Evolutionary conservation across 768 basidiomycete genomes (phyloP), one percentile per base, ranked within the genome.

Genomic region (Tricholomella constricta): DNA sequence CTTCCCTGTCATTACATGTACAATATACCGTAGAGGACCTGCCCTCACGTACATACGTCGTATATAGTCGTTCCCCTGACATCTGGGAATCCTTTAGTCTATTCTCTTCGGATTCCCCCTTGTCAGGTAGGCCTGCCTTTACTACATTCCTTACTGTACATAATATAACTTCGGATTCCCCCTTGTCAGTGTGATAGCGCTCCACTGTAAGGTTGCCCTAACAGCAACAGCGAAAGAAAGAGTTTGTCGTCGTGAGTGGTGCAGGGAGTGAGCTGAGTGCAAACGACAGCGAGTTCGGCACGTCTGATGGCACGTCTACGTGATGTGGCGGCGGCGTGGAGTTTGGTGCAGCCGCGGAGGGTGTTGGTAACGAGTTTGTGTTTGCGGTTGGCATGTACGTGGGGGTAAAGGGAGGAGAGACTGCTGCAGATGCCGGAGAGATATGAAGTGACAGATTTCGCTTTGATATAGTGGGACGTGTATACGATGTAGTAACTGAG

Each of bases 341-440:
- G 26, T 15, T 23, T 40, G 20, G 19, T 20, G 11, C 37, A 50
- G 9, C 72, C 72, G 0, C 17, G 10, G 0, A 72, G 48, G 0
- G 71, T 70, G 4, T 56, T 44, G 0, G 22, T 6, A 1, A 75
- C 72, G 0, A 75, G 54, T 0, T 35, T 27, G 15, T 53, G 49
- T 3, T 52, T 31, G 2, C 66, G 62, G 14, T 44, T 29, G 0
- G 10, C n/a, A 0, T 65, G 62, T 2, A 72, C 62, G 1, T 57
- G 8, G 1, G 75, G 73, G 57, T 59, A 77, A 25, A 56, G 54
- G 0, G 58, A 32, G 47, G 72, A 65, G 5, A 76, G 65, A 41
- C 66, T 61, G 27, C 64, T 65, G 51, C 66, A 66, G 14, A 76
- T 72, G 12, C 75, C 73, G 0, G 72, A 70, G 2, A 78, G 62